Base-by-base conservation (phyloP, 2,329 filamentous ascomycete species). In the Fusarium aywerte region DNA sequence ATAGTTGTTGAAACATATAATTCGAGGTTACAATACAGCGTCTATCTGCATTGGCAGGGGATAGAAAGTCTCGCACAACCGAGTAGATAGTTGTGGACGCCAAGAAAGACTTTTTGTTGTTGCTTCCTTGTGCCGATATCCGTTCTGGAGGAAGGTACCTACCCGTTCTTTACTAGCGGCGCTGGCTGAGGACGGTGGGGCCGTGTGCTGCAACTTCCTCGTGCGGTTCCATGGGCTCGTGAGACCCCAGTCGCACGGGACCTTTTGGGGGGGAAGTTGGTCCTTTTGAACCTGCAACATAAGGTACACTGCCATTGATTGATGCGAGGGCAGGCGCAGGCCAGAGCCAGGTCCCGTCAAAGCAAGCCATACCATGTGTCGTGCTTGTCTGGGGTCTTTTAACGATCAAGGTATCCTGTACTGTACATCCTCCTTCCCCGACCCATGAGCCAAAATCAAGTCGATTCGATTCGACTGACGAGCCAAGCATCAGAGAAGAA, bases 261-360 rank as follows among this genome's bases (percentile, higher is more conserved):
- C 69, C 71, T 73, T 73, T 73, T 73, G 71, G 60, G 65, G 65
- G 69, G 69, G 61, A 72, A 71, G 64, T 62, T 62, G 71, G 69
- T 54, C 62, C 65, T 67, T 72, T 67, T 58, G 66, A 67, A 62
- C 64, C 60, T 69, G 58, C 57, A 62, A 67, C 66, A 47, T 58
- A 42, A 42, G 50, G 56, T 45, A 45, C 39, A 16, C 65, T 60
- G 25, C 43, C 32, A 61, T 31, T 58, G 32, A 52, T 33, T 52
- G 49, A 33, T 18, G 44, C 27, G 44, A 53, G 32, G 33, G 18
- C 57, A 60, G 57, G 42, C 36, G 38, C 57, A 44, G 65, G 58
- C 56, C 45, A 48, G 20, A 48, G 43, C 43, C 65, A 66, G 56
- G 65, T 57, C 60, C 31, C 31, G 31, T 48, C 21, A 48, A 61